These are phyloP conservation scores for Scenedesmus sp. DNA, from an alignment of 163 green algal genomes.

Conservation along the genomic window DNA sequence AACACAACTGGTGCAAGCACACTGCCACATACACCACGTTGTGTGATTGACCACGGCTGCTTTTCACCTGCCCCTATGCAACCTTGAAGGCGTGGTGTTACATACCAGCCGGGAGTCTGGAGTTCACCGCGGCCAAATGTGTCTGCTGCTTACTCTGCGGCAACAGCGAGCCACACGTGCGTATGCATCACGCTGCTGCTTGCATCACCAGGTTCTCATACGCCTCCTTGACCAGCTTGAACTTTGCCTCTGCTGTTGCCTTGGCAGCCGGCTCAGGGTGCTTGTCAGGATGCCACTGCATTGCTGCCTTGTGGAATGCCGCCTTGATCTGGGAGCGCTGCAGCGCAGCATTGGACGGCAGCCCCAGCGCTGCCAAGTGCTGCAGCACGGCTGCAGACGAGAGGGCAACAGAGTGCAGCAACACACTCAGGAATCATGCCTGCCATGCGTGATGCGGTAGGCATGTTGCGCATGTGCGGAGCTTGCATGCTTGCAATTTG, in stretches of 20 bases:
- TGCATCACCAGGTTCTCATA: slow-evolving; percentile 44
- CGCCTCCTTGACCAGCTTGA: slow-evolving; percentile 34
- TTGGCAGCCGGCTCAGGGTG: slow-evolving; percentile 8
- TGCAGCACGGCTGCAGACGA: slow-evolving; percentile 8
- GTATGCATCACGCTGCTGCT: neutral
- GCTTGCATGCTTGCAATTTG: too few relatives aligned
- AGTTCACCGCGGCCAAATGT: too few relatives aligned
- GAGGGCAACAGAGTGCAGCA: neutral
- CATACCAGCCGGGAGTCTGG: too few relatives aligned
- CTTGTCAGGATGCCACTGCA: slow-evolving; percentile 55
- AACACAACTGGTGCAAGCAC: too few relatives aligned
- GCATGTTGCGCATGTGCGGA: too few relatives aligned
- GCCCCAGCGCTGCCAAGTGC: slow-evolving; percentile 37
- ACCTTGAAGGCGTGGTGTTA: too few relatives aligned
- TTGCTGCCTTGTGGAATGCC: slow-evolving; percentile 49
- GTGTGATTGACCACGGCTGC: too few relatives aligned
- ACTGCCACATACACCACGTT: too few relatives aligned
- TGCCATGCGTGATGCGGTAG: neutral
- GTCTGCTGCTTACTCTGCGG: neutral
- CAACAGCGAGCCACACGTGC: neutral
- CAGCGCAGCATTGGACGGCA: slow-evolving; percentile 21
- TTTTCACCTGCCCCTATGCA: too few relatives aligned
- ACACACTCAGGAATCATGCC: neutral
- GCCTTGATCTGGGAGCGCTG: slow-evolving; percentile 12
- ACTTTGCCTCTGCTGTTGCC: slow-evolving; percentile 27